Percentiles rank a stretch among this genome's conserved stretches.
phyloP scores from a whole-genome alignment of 441 rosid species.

The Erysimum cheiri region DNA sequence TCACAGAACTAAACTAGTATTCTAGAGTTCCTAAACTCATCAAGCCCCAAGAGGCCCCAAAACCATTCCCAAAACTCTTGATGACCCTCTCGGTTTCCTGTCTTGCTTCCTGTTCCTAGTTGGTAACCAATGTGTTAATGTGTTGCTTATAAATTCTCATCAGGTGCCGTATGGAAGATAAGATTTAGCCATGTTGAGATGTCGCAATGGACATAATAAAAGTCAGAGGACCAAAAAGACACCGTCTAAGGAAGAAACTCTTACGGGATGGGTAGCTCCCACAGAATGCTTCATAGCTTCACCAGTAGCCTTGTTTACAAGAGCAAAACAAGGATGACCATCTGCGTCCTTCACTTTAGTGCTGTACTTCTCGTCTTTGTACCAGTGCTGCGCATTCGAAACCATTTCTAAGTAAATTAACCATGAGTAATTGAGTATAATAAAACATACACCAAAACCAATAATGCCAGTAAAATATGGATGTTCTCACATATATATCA shows the following conservation, averaged over 20 bases:
- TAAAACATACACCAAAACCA: conserved; percentile 12
- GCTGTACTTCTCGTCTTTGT: conserved; percentile 82
- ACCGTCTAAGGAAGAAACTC: conserved; percentile 27
- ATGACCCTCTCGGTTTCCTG: not conserved
- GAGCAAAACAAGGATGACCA: conserved; percentile 76
- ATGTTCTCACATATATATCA: not conserved
- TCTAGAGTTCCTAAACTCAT: not conserved
- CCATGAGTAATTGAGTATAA: conserved; percentile 23
- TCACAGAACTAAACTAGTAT: not conserved
- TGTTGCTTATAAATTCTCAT: too few species aligned
- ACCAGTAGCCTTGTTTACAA: conserved; percentile 81
- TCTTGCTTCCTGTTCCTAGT: not conserved
- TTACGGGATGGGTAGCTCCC: conserved; percentile 85
- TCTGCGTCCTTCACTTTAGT: conserved; percentile 80
- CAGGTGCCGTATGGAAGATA: not conserved
- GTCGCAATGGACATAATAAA: not conserved
- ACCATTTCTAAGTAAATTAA: conserved; percentile 10
- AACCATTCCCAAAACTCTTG: not conserved
- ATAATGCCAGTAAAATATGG: not conserved
- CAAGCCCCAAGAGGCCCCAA: not conserved
- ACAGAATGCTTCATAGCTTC: conserved; percentile 83
- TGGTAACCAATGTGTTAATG: not conserved
- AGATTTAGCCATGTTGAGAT: not conserved
- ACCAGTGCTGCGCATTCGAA: conserved; percentile 71
- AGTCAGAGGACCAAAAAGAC: not conserved